A percentile compares a stretch with the other conserved stretches of the same genome.
These are phyloP conservation scores for Lepidopterella palustris DNA, from an alignment of 495 filamentous ascomycete species.

Conservation along the genomic window DNA sequence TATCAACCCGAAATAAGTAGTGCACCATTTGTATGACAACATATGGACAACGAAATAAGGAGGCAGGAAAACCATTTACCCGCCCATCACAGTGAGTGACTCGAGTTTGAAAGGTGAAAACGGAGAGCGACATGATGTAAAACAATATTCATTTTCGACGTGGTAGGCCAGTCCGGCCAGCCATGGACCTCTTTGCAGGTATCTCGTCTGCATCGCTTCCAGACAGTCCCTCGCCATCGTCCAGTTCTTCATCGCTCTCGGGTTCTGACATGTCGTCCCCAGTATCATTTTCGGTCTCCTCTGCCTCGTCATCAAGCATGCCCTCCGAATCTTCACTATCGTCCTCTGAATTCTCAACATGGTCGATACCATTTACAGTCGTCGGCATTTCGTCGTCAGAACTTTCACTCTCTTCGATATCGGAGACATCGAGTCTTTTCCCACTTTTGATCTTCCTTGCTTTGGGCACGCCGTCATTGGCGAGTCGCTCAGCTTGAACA, in stretches of 20 bases:
- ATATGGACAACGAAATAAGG: background rate
- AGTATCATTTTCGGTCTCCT: slow-evolving; percentile 36
- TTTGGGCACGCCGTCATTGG: slow-evolving; percentile 26
- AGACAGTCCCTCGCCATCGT: slow-evolving; percentile 36
- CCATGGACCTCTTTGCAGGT: background rate
- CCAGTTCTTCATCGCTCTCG: slow-evolving; percentile 27
- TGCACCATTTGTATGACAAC: slow-evolving; percentile 2
- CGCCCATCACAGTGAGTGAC: background rate
- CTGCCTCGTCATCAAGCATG: slow-evolving; percentile 36
- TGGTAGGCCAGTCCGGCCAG: slow-evolving; percentile 3
- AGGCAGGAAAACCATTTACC: background rate
- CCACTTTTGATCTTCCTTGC: slow-evolving; percentile 13
- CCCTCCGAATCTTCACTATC: slow-evolving; percentile 25
- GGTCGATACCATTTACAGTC: slow-evolving; percentile 23
- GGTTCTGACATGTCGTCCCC: slow-evolving; percentile 32
- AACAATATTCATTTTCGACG: background rate
- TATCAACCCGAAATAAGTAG: slow-evolving; percentile 8
- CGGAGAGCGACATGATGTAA: background rate
- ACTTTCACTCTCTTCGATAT: slow-evolving; percentile 27
- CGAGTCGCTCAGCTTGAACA: slow-evolving; percentile 35
- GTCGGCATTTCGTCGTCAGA: slow-evolving; percentile 30
- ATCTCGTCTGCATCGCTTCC: slow-evolving; percentile 24
- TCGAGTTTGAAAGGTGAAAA: background rate
- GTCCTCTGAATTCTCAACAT: slow-evolving; percentile 13
- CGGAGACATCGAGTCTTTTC: slow-evolving; percentile 12